A percentile compares a stretch with the other conserved stretches of the same genome.
These are phyloP conservation scores for Pisolithus albus DNA, from an alignment of 768 basidiomycete genomes.

Conservation along the genomic window DNA sequence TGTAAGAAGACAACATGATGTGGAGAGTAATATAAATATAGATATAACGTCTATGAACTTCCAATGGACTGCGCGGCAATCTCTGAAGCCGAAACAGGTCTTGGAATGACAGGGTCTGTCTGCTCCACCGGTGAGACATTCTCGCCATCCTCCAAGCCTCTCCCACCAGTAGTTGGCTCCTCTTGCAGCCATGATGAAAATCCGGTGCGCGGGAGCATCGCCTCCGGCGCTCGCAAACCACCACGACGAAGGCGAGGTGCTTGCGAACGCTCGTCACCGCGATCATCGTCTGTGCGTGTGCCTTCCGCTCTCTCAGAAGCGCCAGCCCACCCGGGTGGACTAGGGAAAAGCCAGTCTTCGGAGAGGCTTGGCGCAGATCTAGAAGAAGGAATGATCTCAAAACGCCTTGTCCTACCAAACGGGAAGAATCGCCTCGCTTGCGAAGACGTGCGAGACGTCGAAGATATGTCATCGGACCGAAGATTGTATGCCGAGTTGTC, in stretches of 20 bases:
- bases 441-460: slow-evolving; percentile 6
- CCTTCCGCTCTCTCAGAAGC: slow-evolving; percentile 13
- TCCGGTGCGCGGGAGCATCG: slow-evolving; percentile 41
- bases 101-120: slow-evolving; percentile 1
- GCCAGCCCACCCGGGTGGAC: slow-evolving; percentile 15
- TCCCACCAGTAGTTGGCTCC: slow-evolving; percentile 10
- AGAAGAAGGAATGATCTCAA: slow-evolving; percentile 30
- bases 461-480: slow-evolving; percentile 2
- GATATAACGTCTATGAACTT: slow-evolving; percentile 8
- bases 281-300: slow-evolving; percentile 20
- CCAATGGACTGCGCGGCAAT: slow-evolving; percentile 11
- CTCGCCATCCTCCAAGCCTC: slow-evolving; percentile 8
- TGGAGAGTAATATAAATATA: slow-evolving; percentile 6
- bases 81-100: slow-evolving; percentile 10
- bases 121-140: background rate
- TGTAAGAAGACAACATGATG: background rate
- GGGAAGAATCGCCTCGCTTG: slow-evolving; percentile 53
- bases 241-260: slow-evolving; percentile 58
- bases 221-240: slow-evolving; percentile 60
- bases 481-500: background rate
- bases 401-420: slow-evolving; percentile 40
- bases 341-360: slow-evolving; percentile 30
- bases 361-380: slow-evolving; percentile 22
- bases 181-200: slow-evolving; percentile 28
- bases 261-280: slow-evolving; percentile 30